phyloP scores from a whole-genome alignment of 2,329 filamentous ascomycete species.

The Pseudonectria foliicola region DNA sequence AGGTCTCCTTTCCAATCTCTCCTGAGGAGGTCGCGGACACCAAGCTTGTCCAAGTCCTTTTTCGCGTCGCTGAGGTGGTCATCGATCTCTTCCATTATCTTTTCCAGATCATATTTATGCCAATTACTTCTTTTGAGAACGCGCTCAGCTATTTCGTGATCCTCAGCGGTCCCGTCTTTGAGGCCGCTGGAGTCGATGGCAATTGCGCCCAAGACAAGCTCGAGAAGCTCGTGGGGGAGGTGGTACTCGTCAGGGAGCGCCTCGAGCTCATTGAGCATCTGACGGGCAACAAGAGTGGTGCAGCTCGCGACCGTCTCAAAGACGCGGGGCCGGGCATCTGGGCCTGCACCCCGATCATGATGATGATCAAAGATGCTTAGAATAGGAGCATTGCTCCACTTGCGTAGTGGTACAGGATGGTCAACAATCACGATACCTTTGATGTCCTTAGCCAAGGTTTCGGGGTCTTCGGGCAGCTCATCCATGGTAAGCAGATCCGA shows the following conservation, averaged over 20 bases:
- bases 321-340: conserved; percentile 34
- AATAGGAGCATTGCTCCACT: conserved; percentile 36
- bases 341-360: conserved; percentile 33
- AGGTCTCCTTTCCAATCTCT: conserved; percentile 42
- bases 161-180: conserved; percentile 30
- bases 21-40: conserved; percentile 36
- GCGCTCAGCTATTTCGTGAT: conserved; percentile 30
- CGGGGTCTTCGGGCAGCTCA: conserved; percentile 38
- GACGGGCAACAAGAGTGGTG: conserved; percentile 37
- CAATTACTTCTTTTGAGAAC: conserved; percentile 36
- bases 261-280: conserved; percentile 40
- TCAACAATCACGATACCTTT: conserved; percentile 40
- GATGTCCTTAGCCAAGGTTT: conserved; percentile 34
- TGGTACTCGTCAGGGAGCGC: conserved; percentile 36
- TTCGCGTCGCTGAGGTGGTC: conserved; percentile 33
- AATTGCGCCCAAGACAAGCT: conserved; percentile 38
- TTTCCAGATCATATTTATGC: conserved; percentile 28
- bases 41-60: conserved; percentile 34
- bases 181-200: conserved; percentile 39
- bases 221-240: conserved; percentile 40
- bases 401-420: conserved; percentile 33
- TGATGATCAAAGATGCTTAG: conserved; percentile 41
- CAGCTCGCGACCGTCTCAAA: conserved; percentile 38
- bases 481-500: conserved; percentile 39
- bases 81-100: conserved; percentile 35